Evolutionary conservation across 441 rosid species (phyloP).

Genomic region (Pelargonium citronellum): DNA sequence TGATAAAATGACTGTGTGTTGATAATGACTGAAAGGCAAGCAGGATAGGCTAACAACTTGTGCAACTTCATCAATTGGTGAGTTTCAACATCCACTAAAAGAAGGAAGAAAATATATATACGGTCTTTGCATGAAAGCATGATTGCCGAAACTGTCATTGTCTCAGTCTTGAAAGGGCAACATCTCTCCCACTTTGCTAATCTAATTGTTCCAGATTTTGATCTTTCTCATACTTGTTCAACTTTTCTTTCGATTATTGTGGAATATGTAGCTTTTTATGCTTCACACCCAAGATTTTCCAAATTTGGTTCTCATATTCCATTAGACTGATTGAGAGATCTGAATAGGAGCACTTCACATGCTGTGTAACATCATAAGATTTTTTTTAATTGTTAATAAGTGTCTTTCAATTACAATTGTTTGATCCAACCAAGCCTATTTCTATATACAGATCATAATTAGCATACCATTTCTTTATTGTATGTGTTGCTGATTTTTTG

Average conservation of each 20-base stretch:
- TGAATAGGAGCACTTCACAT: slow-evolving; percentile 26
- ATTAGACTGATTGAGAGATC: slow-evolving; percentile 12
- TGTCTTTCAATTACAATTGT: slow-evolving; percentile 26
- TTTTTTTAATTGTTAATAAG: slow-evolving; percentile 3
- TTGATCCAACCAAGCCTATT: slow-evolving; percentile 19
- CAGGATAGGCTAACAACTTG: neutral
- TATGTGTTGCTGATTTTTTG: slow-evolving; percentile 19
- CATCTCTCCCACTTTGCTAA: neutral
- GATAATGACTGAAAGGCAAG: neutral
- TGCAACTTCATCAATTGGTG: neutral
- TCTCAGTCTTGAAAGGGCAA: neutral
- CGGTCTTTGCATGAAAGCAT: neutral
- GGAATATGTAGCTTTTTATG: slow-evolving; percentile 32
- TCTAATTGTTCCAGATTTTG: neutral
- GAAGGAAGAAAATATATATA: neutral
- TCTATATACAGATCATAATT: slow-evolving; percentile 16
- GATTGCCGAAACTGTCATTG: neutral
- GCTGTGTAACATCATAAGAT: slow-evolving; percentile 15
- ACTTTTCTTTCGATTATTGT: slow-evolving; percentile 27
- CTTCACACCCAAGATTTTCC: slow-evolving; percentile 28
- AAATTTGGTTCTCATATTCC: slow-evolving; percentile 22
- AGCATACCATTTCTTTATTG: slow-evolving; percentile 19
- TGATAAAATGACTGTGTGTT: neutral
- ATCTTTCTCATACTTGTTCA: slow-evolving; percentile 16
- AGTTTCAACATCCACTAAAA: neutral